A percentile compares a stretch with the other conserved stretches of the same genome.
phyloP scores from a whole-genome alignment of 495 filamentous ascomycete genomes.

The Penicillium bovifimosum region DNA sequence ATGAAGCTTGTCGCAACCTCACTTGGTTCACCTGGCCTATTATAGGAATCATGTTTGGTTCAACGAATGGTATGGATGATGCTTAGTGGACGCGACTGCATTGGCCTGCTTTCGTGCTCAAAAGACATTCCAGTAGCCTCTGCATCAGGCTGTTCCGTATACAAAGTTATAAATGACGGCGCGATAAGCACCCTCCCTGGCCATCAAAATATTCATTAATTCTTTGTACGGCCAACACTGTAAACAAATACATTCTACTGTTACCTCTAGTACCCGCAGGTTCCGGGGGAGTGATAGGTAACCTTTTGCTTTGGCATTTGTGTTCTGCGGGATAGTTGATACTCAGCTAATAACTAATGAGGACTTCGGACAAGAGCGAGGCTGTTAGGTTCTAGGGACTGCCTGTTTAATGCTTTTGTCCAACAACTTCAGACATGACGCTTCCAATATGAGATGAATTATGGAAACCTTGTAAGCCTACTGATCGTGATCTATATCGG shows the following conservation, averaged over 20 bases:
- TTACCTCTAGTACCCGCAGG: too few relatives aligned
- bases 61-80: neutral
- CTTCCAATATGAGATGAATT: too few relatives aligned
- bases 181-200: constrained; percentile 48
- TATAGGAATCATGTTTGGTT: neutral
- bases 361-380: too few relatives aligned
- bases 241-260: neutral
- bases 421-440: too few relatives aligned
- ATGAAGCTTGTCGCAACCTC: constrained; percentile 60
- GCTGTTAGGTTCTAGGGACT: too few relatives aligned
- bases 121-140: constrained; percentile 46
- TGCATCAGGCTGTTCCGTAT: constrained; percentile 47
- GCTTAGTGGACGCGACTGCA: constrained; percentile 52
- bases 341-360: too few relatives aligned
- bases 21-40: constrained; percentile 51
- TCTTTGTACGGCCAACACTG: neutral
- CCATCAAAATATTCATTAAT: constrained; percentile 37
- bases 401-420: too few relatives aligned
- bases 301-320: too few relatives aligned
- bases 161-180: constrained; percentile 50
- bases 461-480: too few relatives aligned
- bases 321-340: too few relatives aligned
- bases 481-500: too few relatives aligned
- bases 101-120: constrained; percentile 52
- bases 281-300: too few relatives aligned